Evolutionary conservation across 129 eudicot species (phyloP), one percentile per base, ranked within the genome.

Genomic region (Ambrosia trifida): DNA sequence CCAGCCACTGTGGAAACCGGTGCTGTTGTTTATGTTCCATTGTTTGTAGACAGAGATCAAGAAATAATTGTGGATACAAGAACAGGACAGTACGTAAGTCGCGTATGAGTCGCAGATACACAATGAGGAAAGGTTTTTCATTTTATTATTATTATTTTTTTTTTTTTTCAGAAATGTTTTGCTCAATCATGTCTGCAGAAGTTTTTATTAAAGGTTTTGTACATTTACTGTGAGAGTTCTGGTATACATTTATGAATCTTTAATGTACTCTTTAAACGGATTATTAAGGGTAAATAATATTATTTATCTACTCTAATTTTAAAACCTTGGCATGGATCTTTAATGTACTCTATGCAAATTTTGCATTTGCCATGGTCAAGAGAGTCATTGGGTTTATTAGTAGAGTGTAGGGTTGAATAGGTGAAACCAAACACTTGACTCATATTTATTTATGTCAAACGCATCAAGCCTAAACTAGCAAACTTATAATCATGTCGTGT

Each of bases 1-100:
- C 87, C 87, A 72, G 98, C 92, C 12, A 85, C 89, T 10, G 78
- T 94, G 38, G 98, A 94, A 17, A 94, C 98, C 5, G 98, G 98
- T 71, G 98, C 95, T 30, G 77, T 84, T 57, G 97, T 94, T n/a
- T 82, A 45, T 62, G 98, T 94, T 2, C 97, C 98, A 18, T 85
- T 89, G 81, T 94, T 94, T 66, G 76, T 87, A 67, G 82, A 84
- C 10, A 79, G 79, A 53, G 96, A 88, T 44, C 80, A 85, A 69
- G 86, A 78, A 66, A 84, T 94, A 18, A 16, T 89, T 78, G 86
- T 94, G 40, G 98, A 94, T 87, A 85, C 98, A 0, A 84, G 97
- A 79, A 94, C 86, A 1, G 95, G 96, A 19, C 88, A 83, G 80
- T 94, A 94, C 30, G 83, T 86, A 76, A 89, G 90, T 76, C 95